Evolutionary conservation across 192 early-diverging fungal species (phyloP).

Genomic region (Gorgonomyces haynaldii): DNA sequence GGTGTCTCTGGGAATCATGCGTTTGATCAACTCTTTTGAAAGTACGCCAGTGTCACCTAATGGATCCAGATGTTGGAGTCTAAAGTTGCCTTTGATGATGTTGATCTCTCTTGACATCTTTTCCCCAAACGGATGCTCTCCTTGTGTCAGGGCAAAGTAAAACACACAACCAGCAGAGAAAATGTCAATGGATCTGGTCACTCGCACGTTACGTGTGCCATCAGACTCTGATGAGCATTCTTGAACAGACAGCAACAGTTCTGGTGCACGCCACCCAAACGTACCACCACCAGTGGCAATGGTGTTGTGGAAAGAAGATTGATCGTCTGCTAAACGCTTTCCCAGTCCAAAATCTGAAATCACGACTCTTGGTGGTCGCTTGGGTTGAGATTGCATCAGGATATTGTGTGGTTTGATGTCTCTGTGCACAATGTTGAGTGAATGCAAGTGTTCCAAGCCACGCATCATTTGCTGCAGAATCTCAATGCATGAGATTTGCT

Average conservation of each 20-base stretch:
- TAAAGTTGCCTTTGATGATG: conserved; percentile 65
- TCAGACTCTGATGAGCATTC: conserved; percentile 6
- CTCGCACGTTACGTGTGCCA: conserved; percentile 10
- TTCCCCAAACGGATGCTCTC: conserved; percentile 94
- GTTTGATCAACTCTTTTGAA: conserved; percentile 78
- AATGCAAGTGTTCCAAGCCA: conserved; percentile 81
- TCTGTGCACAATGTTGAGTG: conserved; percentile 91
- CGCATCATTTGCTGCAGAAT: conserved; percentile 74
- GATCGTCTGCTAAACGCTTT: conserved; percentile 85
- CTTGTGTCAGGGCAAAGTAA: conserved; percentile 79
- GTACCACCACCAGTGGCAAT: conserved; percentile 55
- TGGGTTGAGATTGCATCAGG: conserved; percentile 46
- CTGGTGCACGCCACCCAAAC: conserved; percentile 93
- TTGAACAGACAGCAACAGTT: conserved; percentile 47
- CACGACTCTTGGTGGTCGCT: conserved; percentile 54
- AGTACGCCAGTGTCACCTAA: conserved; percentile 63
- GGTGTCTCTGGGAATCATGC: conserved; percentile 74
- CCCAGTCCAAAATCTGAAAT: conserved; percentile 97
- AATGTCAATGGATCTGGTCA: conserved; percentile 87
- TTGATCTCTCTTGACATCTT: conserved; percentile 79
- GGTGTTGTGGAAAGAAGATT: conserved; percentile 91
- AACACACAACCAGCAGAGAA: conserved; percentile 95
- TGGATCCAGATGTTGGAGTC: conserved; percentile 60
- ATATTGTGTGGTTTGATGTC: conserved; percentile 98
- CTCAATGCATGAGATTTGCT: conserved; percentile 34